Percentiles rank a stretch among this genome's conserved stretches.
Evolutionary conservation across 1,139 yeast genomes (phyloP).

Genomic region (Saccharomyces hybrid): DNA sequence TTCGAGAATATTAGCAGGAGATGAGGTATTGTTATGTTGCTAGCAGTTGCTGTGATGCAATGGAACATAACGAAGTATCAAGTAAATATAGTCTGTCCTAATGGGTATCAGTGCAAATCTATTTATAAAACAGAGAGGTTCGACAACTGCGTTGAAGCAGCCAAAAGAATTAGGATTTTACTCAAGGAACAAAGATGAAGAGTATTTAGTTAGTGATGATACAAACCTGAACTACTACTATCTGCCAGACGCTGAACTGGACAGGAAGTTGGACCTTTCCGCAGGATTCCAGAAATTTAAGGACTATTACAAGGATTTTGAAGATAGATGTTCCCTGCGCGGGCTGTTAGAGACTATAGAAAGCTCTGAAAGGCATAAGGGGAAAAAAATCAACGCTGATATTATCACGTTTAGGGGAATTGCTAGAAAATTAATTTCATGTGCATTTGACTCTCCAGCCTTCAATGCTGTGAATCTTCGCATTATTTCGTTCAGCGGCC

Average conservation of each 20-base stretch:
- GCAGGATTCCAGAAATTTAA: slow-evolving; percentile 57
- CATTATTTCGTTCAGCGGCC: slow-evolving; percentile 67
- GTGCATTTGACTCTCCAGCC: slow-evolving; percentile 28
- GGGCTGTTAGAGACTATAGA: slow-evolving; percentile 52
- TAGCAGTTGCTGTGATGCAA: background rate
- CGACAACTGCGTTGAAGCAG: slow-evolving; percentile 27
- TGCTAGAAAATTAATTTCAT: slow-evolving; percentile 38
- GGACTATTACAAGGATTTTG: slow-evolving; percentile 32
- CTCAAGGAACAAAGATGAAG: slow-evolving; percentile 24
- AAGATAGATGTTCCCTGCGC: slow-evolving; percentile 40
- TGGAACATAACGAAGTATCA: background rate
- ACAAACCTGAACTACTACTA: slow-evolving; percentile 60
- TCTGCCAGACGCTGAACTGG: slow-evolving; percentile 61
- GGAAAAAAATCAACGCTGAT: slow-evolving; percentile 49
- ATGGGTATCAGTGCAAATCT: slow-evolving; percentile 21
- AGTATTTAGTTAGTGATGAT: slow-evolving; percentile 39
- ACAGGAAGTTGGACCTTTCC: slow-evolving; percentile 47
- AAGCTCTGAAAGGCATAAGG: slow-evolving; percentile 44
- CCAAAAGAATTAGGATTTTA: slow-evolving; percentile 29
- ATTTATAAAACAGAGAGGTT: slow-evolving; percentile 25
- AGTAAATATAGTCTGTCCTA: background rate
- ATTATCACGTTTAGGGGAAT: slow-evolving; percentile 80
- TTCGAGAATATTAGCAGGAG: background rate
- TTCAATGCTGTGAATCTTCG: slow-evolving; percentile 53
- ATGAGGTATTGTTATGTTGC: background rate